These are phyloP conservation scores for Dothidotthia symphoricarpi DNA, from an alignment of 2,329 filamentous ascomycete species.

Conservation along the genomic window DNA sequence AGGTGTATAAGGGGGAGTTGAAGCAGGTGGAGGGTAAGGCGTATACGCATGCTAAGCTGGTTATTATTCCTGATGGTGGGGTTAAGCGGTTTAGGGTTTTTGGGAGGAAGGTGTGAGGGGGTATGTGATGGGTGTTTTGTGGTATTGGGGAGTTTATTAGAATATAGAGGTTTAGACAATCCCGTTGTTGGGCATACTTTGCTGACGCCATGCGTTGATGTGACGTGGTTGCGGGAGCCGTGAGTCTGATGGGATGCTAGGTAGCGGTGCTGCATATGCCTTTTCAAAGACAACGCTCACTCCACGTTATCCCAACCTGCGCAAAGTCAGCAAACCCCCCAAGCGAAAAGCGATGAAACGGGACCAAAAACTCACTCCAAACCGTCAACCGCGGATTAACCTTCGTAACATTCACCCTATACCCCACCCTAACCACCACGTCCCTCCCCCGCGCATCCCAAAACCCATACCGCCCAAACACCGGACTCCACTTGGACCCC, in stretches of 20 bases:
- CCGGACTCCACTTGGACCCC: constrained; percentile 48
- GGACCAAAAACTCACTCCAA: constrained; percentile 46
- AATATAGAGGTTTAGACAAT: too few species aligned
- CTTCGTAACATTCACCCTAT: constrained; percentile 44
- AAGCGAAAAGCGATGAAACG: too few species aligned
- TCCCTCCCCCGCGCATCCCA: constrained; percentile 24
- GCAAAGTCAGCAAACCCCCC: too few species aligned
- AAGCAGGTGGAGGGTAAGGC: constrained; percentile 55
- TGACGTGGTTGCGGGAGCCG: too few species aligned
- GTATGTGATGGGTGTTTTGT: too few species aligned
- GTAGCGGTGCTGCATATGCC: too few species aligned
- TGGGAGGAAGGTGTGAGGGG: constrained; percentile 51
- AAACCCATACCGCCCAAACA: constrained; percentile 51
- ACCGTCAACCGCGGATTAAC: constrained; percentile 42
- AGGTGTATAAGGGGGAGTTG: constrained; percentile 56
- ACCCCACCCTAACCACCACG: constrained; percentile 40
- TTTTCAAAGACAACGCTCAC: too few species aligned
- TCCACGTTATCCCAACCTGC: too few species aligned
- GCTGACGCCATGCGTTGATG: too few species aligned
- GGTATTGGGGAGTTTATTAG: too few species aligned
- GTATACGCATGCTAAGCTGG: constrained; percentile 83
- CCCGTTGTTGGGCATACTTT: too few species aligned
- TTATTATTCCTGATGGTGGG: constrained; percentile 90
- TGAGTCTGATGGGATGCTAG: too few species aligned
- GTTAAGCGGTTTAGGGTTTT: constrained; percentile 83